Conservation (phyloP, 1,139 yeast species). For the Candida anutae region DNA sequence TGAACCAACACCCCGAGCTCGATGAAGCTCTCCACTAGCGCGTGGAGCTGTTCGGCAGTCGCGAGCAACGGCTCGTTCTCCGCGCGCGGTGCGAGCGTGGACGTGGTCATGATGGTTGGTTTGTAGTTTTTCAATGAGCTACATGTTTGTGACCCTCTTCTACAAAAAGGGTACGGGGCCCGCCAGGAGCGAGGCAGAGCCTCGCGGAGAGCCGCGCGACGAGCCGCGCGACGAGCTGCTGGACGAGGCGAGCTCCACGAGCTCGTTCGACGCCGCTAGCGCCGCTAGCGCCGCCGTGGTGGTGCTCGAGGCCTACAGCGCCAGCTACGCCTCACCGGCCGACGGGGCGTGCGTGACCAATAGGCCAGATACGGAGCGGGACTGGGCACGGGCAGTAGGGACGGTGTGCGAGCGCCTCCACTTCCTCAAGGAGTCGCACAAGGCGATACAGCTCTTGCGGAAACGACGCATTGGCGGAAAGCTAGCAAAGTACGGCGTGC, state of each 20-base stretch:
- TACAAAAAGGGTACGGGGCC: too few species aligned
- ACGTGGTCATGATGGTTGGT: slow-evolving; percentile 26
- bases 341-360: not conserved
- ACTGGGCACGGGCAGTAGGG: slow-evolving; percentile 1
- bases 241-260: too few species aligned
- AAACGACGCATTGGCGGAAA: slow-evolving; percentile 5
- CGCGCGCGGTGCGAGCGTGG: slow-evolving; percentile 16
- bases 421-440: slow-evolving; percentile 21
- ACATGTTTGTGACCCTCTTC: not conserved
- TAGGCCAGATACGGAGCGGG: not conserved
- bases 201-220: too few species aligned
- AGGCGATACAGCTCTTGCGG: slow-evolving; percentile 16
- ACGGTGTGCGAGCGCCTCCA: slow-evolving; percentile 13
- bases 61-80: slow-evolving; percentile 38
- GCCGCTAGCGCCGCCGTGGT: too few species aligned
- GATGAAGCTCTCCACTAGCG: slow-evolving; percentile 74
- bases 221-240: too few species aligned
- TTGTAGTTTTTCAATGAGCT: slow-evolving; percentile 1
- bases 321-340: too few species aligned
- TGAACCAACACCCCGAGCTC: slow-evolving; percentile 89
- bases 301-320: too few species aligned
- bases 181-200: too few species aligned
- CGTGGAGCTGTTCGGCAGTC: slow-evolving; percentile 55
- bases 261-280: too few species aligned
- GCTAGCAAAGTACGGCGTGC: not conserved